Conservation (phyloP, 805 yeast genomes). For the Torulaspora quercuum region DNA sequence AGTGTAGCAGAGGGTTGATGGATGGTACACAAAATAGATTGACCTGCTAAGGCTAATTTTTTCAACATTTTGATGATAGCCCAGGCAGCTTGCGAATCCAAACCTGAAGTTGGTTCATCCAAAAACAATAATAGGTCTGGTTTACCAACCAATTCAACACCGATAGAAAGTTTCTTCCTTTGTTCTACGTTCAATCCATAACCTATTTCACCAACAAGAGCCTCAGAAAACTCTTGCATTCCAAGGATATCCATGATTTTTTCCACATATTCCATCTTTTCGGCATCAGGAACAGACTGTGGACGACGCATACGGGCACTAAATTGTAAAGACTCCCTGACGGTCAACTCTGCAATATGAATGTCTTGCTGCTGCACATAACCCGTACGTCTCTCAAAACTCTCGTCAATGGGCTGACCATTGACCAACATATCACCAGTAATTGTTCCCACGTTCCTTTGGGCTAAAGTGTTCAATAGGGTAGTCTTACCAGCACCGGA, state of each 20-base stretch:
- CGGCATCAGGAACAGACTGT: slow-evolving; percentile 41
- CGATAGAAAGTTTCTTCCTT: slow-evolving; percentile 44
- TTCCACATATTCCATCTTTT: slow-evolving; percentile 47
- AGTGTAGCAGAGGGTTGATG: slow-evolving; percentile 56
- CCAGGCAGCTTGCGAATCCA: slow-evolving; percentile 53
- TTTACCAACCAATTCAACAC: slow-evolving; percentile 47
- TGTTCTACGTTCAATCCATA: slow-evolving; percentile 44
- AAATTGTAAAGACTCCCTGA: slow-evolving; percentile 41
- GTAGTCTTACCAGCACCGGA: slow-evolving; percentile 67
- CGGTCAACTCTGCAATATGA: slow-evolving; percentile 42
- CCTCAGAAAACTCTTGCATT: slow-evolving; percentile 53
- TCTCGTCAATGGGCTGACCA: slow-evolving; percentile 47
- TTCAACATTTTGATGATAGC: slow-evolving; percentile 46
- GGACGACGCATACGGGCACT: slow-evolving; percentile 53
- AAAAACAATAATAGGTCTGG: slow-evolving; percentile 46
- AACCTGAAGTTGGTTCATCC: slow-evolving; percentile 54
- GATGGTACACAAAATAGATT: slow-evolving; percentile 51
- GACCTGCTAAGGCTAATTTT: slow-evolving; percentile 46
- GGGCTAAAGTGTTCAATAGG: slow-evolving; percentile 50
- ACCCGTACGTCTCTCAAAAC: slow-evolving; percentile 54
- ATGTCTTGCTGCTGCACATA: slow-evolving; percentile 57
- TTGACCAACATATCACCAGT: slow-evolving; percentile 57
- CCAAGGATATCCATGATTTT: slow-evolving; percentile 47
- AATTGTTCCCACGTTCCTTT: slow-evolving; percentile 51
- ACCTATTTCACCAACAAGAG: slow-evolving; percentile 47